Evolutionary conservation across 2,329 filamentous ascomycete genomes (phyloP).

Genomic region (Seiridium cupressi): DNA sequence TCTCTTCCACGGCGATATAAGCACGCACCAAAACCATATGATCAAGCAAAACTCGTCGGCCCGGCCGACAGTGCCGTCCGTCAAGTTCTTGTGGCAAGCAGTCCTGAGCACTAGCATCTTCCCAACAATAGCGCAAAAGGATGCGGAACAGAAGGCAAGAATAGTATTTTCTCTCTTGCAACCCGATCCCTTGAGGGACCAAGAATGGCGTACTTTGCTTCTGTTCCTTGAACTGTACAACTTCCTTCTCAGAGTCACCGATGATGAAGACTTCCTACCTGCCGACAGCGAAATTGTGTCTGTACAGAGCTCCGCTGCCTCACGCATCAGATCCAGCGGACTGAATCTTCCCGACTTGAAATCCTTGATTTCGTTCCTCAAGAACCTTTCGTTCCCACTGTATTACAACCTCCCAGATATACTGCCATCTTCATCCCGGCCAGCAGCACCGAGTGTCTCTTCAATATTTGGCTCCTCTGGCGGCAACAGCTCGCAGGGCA

Average conservation of each 20-base stretch:
- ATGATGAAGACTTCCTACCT: slow-evolving; percentile 93
- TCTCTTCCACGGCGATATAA: slow-evolving; percentile 74
- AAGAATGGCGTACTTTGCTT: slow-evolving; percentile 86
- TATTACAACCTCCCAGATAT: slow-evolving; percentile 78
- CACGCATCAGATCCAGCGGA: slow-evolving; percentile 60
- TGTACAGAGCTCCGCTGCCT: slow-evolving; percentile 38
- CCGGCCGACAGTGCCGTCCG: slow-evolving; percentile 55
- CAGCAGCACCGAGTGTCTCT: slow-evolving; percentile 11
- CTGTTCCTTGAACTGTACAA: slow-evolving; percentile 93
- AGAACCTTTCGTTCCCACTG: slow-evolving; percentile 84
- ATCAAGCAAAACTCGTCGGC: slow-evolving; percentile 31
- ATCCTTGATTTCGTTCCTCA: slow-evolving; percentile 76
- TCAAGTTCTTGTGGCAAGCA: slow-evolving; percentile 81
- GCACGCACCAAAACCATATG: slow-evolving; percentile 60
- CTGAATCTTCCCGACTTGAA: slow-evolving; percentile 71
- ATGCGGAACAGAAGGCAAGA: slow-evolving; percentile 22
- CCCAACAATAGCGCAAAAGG: slow-evolving; percentile 28
- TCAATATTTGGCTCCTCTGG: slow-evolving; percentile 12
- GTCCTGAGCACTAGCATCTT: slow-evolving; percentile 44
- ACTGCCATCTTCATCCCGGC: slow-evolving; percentile 24
- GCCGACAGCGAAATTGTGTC: slow-evolving; percentile 39
- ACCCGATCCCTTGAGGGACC: slow-evolving; percentile 38
- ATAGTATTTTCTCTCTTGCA: slow-evolving; percentile 23
- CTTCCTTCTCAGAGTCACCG: slow-evolving; percentile 87
- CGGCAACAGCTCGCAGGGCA: slow-evolving; percentile 9